Base-by-base conservation (phyloP, 805 yeast genomes). In the Pichia californica region DNA sequence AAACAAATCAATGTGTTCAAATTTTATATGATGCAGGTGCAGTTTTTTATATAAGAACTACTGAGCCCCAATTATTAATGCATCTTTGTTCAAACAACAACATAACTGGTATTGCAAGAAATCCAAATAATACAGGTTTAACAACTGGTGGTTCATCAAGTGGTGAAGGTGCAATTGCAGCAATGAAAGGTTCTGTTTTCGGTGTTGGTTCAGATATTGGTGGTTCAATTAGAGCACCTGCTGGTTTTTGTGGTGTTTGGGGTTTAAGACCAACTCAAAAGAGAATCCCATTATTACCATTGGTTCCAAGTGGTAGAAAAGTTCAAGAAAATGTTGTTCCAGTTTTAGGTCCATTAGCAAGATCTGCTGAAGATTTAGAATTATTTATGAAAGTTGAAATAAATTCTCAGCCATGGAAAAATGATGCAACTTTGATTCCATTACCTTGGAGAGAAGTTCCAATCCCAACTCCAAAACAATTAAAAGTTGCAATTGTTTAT, bases 121-220 rank as follows among this genome's bases (percentile, higher is more conserved):
- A 77, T 56, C 82, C 82, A 1, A 62, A 63, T 59, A 70, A 70
- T 49, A 60, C 64, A 31, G 63, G 66, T 6, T 60, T 69, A 45
- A 62, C 74, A 7, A 63, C 76, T 7, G 80, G 81, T 30, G 82
- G 81, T 4, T 73, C 79, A 3, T 66, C 76, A 23, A 79, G 77
- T 36, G 79, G 79, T n/a, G 77, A 74, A 51, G 72, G 74, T 31
- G 71, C 75, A 2, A 53, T 73, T 31, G 61, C 71, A 27, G 71
- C 71, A 7, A 57, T 53, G 46, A 72, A 73, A 10, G 79, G 77
- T 16, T 61, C 71, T 15, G 59, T 73, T 2, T 52, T 75, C 20
- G 67, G 66, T 13, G 47, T 62, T 29, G 68, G 68, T 10, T 60
- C 71, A 41, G 79, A 52, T 40, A 48, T 52, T 35, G 55, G 79